These are phyloP conservation scores for Kodamaea kaohsiungensis DNA, from an alignment of 805 yeast genomes.

Conservation along the genomic window DNA sequence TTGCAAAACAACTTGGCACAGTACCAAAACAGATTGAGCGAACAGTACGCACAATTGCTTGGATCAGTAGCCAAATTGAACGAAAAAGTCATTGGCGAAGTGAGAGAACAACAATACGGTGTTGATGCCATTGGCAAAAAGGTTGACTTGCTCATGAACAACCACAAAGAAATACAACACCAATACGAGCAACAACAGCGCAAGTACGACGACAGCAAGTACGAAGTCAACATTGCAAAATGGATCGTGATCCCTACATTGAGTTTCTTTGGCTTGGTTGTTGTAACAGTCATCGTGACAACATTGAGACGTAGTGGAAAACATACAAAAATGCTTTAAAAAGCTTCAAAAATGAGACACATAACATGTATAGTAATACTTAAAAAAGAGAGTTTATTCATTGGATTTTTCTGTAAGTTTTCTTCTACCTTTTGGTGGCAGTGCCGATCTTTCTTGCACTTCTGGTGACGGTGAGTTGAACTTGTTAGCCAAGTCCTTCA, in stretches of 20 bases:
- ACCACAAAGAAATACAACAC: conserved; percentile 38
- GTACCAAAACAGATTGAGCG: conserved; percentile 27
- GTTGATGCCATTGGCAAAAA: conserved; percentile 35
- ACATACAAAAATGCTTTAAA: conserved; percentile 56
- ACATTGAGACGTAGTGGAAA: conserved; percentile 63
- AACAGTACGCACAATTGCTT: conserved; percentile 35
- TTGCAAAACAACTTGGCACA: conserved; percentile 21
- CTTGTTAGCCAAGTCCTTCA: conserved; percentile 32
- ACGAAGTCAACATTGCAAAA: conserved; percentile 27
- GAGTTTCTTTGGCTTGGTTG: conserved; percentile 29
- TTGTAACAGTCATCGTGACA: conserved; percentile 48
- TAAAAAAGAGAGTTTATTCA: conserved; percentile 4
- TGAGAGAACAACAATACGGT: conserved; percentile 39
- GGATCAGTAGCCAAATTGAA: conserved; percentile 32
- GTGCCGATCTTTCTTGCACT: conserved; percentile 15
- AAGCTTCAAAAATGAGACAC: background rate
- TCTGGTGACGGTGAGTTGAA: conserved; percentile 24
- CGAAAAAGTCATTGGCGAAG: conserved; percentile 41
- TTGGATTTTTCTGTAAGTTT: conserved; percentile 2
- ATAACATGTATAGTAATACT: background rate
- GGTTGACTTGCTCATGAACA: conserved; percentile 41
- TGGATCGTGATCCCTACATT: conserved; percentile 46
- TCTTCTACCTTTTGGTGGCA: conserved; percentile 14
- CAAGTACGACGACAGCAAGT: conserved; percentile 11
- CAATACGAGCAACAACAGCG: conserved; percentile 22